Evolutionary conservation across 495 filamentous ascomycete species (phyloP), one percentile per base, ranked within the genome.

Genomic region (Neurospora sp.): DNA sequence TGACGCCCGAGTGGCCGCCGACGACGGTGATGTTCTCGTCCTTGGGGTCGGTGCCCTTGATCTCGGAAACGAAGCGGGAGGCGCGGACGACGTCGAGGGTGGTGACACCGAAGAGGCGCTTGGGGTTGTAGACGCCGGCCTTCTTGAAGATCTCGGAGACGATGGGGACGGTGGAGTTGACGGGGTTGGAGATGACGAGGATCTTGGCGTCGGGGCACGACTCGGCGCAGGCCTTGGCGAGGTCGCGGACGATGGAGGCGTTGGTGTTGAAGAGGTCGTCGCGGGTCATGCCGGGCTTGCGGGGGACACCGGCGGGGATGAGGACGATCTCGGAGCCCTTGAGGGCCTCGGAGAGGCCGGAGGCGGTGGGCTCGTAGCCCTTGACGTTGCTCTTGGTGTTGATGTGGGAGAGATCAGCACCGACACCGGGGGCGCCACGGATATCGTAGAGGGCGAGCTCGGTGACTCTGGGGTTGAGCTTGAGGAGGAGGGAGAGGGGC

Each of bases 251-350:
- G 81, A 99, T 99, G 77, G 94, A 97, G 83, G 96, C 96, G 84
- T 99, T 99, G 88, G 95, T 99, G 88, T 99, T 99, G 93, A 99
- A 99, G 72, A 99, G 92, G 81, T 99, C 94, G 86, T 98, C 96
- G 87, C 96, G 94, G 86, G 93, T 96, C 96, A 99, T 99, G 85
- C 96, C 96, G 80, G 96, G 96, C 90, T 99, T 99, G 86, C 96
- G 94, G 77, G 96, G 96, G 76, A 99, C 96, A 86, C 96, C 96
- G 78, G 96, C 96, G 78, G 96, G 96, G 83, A 99, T 98, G 79
- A 99, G 90, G 78, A 99, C 94, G 78, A 99, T 90, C 82, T 98
- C 93, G 76, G 93, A 85, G 80, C 90, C 94, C 84, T 91, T 92
- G 80, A 98, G 90, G 76, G 90, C 90, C 77, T 87, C 87, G 79